Conservation (phyloP, 805 yeast genomes). For the Saturnispora quitensis region DNA sequence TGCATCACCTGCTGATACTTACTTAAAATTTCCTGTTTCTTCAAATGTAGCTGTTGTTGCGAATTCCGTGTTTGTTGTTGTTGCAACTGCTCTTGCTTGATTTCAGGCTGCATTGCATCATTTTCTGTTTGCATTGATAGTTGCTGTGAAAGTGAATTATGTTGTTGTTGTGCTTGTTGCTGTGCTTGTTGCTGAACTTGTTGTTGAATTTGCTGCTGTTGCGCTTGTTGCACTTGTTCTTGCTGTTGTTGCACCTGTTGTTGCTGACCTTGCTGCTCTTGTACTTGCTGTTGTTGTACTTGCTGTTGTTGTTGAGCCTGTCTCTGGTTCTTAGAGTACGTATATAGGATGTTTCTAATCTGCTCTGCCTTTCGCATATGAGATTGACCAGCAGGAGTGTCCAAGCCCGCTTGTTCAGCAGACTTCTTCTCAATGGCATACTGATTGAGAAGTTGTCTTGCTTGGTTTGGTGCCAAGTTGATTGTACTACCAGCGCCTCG, state of each 20-base stretch:
- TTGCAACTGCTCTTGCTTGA: background rate
- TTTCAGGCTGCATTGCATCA: constrained; percentile 7
- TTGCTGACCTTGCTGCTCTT: constrained; percentile 11
- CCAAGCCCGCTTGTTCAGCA: constrained; percentile 54
- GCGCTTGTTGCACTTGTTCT: constrained; percentile 9
- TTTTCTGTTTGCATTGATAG: constrained; percentile 3
- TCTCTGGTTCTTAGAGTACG: constrained; percentile 26
- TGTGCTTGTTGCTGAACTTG: background rate
- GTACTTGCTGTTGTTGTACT: constrained; percentile 11
- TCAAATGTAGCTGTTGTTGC: constrained; percentile 20
- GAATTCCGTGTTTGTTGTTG: constrained; percentile 14
- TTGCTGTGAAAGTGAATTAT: background rate
- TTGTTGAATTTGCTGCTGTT: background rate
- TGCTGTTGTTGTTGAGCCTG: constrained; percentile 24
- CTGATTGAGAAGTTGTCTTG: constrained; percentile 51
- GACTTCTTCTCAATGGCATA: constrained; percentile 49
- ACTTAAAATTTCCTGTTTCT: constrained; percentile 24
- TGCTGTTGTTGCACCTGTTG: constrained; percentile 7
- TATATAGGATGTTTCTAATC: constrained; percentile 50
- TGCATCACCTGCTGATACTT: constrained; percentile 37
- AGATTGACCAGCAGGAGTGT: constrained; percentile 52
- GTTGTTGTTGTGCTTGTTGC: background rate
- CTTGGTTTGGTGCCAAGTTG: constrained; percentile 34
- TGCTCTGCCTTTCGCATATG: constrained; percentile 55
- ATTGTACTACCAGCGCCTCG: constrained; percentile 4